Percentiles rank a stretch among this genome's conserved stretches.
Evolutionary conservation across 1,284 basidiomycete species (phyloP).

Genomic region (Ganoderma sp.): DNA sequence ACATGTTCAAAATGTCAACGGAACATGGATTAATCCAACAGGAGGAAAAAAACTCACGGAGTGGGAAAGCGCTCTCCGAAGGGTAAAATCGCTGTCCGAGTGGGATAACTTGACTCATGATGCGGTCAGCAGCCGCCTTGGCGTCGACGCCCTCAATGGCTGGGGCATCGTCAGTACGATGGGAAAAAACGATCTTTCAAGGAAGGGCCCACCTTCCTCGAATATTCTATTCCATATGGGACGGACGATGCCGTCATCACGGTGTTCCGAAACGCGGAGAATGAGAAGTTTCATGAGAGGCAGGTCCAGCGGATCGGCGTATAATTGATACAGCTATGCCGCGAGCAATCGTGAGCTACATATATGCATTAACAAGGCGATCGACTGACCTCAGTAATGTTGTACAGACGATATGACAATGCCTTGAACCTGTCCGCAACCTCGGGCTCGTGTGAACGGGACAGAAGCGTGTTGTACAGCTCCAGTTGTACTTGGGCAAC

Average conservation of each 20-base stretch:
- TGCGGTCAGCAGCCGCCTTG: conserved; percentile 61
- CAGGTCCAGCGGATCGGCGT: conserved; percentile 88
- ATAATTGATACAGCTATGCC: conserved; percentile 83
- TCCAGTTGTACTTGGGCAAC: conserved; percentile 97
- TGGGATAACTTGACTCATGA: conserved; percentile 68
- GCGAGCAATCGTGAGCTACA: background rate
- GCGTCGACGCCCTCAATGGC: conserved; percentile 58
- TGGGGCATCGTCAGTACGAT: conserved; percentile 34
- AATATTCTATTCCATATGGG: conserved; percentile 92
- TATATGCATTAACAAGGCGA: conserved; percentile 1
- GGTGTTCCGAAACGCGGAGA: conserved; percentile 92
- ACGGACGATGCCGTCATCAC: conserved; percentile 80
- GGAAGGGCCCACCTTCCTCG: conserved; percentile 63
- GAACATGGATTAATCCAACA: too few species aligned
- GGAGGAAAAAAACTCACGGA: conserved; percentile 57
- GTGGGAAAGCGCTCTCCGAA: conserved; percentile 88
- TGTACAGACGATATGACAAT: conserved; percentile 63
- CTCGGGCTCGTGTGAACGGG: conserved; percentile 64
- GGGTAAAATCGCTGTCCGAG: conserved; percentile 88
- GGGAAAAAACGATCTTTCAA: background rate
- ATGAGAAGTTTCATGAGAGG: conserved; percentile 89
- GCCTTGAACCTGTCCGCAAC: conserved; percentile 60
- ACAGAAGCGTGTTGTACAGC: conserved; percentile 71
- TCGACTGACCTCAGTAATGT: conserved; percentile 69
- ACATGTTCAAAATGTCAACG: background rate